Evolutionary conservation across 257 asterid species (phyloP).

Genomic region (Euphrasia confusa): DNA sequence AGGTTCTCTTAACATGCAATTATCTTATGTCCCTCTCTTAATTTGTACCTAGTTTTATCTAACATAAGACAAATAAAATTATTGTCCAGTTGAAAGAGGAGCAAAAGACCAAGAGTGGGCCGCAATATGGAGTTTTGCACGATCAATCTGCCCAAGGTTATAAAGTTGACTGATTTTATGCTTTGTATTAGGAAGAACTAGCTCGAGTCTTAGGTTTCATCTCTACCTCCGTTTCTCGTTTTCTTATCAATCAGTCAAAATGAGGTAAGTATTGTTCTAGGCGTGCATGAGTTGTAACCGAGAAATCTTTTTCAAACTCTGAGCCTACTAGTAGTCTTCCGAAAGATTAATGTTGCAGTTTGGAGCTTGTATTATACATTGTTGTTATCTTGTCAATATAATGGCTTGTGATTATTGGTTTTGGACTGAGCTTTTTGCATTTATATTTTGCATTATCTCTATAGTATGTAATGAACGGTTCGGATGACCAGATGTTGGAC

Average conservation of each 20-base stretch:
- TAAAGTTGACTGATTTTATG: conserved; percentile 1
- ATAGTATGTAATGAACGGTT: not conserved
- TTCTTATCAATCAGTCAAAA: not conserved
- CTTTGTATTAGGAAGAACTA: not conserved
- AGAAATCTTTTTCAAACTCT: not conserved
- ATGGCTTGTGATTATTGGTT: not conserved
- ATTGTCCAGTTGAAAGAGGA: conserved; percentile 11
- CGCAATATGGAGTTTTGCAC: not conserved
- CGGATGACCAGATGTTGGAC: not conserved
- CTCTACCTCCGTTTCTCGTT: not conserved
- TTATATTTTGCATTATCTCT: not conserved
- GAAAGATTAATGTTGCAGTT: too few species aligned
- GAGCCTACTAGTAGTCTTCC: too few species aligned
- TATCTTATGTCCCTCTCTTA: too few species aligned
- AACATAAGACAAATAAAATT: not conserved
- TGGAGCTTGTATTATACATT: not conserved
- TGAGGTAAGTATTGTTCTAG: not conserved
- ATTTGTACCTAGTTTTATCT: not conserved
- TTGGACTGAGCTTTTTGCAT: not conserved
- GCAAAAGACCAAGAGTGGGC: not conserved
- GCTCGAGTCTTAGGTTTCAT: not conserved
- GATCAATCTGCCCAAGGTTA: not conserved
- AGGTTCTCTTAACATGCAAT: too few species aligned
- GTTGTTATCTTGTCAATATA: not conserved
- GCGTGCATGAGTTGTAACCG: too few species aligned